These are phyloP conservation scores for Sugiyamaella valdiviana DNA, from an alignment of 805 yeast genomes.

Conservation along the genomic window DNA sequence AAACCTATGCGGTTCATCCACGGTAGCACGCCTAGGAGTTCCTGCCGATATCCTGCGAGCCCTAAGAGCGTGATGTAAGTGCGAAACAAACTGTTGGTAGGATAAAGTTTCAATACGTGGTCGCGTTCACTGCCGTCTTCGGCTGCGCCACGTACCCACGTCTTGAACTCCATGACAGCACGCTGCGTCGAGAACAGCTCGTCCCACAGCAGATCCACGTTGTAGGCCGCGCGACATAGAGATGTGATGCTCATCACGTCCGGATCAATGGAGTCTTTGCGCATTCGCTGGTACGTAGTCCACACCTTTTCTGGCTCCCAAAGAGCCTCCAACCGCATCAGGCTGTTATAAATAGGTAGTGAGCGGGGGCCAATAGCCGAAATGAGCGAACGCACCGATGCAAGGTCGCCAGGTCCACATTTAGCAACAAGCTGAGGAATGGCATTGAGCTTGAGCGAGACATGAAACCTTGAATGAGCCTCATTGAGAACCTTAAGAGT, in stretches of 20 bases:
- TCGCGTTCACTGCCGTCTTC: conserved; percentile 26
- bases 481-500: conserved; percentile 12
- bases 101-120: conserved; percentile 35
- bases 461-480: background rate
- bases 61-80: conserved; percentile 48
- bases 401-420: conserved; percentile 4
- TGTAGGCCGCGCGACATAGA: conserved; percentile 44
- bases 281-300: conserved; percentile 28
- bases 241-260: conserved; percentile 35
- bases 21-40: conserved; percentile 44
- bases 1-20: conserved; percentile 49
- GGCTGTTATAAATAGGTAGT: conserved; percentile 3
- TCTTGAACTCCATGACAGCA: conserved; percentile 52
- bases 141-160: conserved; percentile 33
- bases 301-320: conserved; percentile 31
- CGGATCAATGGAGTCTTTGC: conserved; percentile 25
- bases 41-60: conserved; percentile 42
- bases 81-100: conserved; percentile 45
- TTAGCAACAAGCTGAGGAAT: conserved; percentile 1
- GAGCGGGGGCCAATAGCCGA: conserved; percentile 1
- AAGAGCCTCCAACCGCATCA: conserved; percentile 27
- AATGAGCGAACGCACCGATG: background rate
- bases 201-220: conserved; percentile 40
- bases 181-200: conserved; percentile 50
- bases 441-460: background rate